Evolutionary conservation across 805 yeast species (phyloP), one percentile per base, ranked within the genome.

Genomic region (Kodamaea restingae): DNA sequence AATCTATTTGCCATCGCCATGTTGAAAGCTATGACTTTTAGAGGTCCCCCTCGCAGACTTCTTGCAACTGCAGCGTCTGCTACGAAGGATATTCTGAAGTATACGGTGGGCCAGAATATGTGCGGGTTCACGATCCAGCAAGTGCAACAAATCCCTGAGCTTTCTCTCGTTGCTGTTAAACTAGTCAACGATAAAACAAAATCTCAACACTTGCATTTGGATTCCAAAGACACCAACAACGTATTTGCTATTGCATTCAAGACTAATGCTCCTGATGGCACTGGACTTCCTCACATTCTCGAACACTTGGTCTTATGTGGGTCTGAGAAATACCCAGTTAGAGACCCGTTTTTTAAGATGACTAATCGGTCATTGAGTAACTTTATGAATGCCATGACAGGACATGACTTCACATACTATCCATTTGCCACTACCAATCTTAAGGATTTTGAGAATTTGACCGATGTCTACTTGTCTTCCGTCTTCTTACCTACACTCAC

Each of bases 361-460:
- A 70, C 91, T 43, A 91, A 88, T 59, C 67, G 97, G 47, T 88
- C 97, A n/a, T 66, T 93, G 52, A 81, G 96, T 24, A 93, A 88
- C 58, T 93, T 88, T 62, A 93, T 93, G 98, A 93, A 93, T 58
- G 98, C 98, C 7, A 87, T 93, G 96, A 93, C 98, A 0, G 98
- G 95, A 15, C 90, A 85, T 51, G 98, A 93, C 61, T 90, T 88
- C 56, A 93, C 98, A 0, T 90, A 80, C 60, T 93, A 85, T 53
- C 98, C 98, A 4, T 93, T 93, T 68, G 85, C 98, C 20, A 93
- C 98, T 2, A 91, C 98, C 8, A 93, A 93, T 60, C 58, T 62
- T 31, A 76, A 76, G 39, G 98, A 93, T 58, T 93, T 75, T 58
- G 73, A 73, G 22, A 93, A 93, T 54, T 71, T 93, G 55, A 80